Base-by-base conservation (phyloP, 176 grass and related monocot genomes). In the Lolium perenne region DNA sequence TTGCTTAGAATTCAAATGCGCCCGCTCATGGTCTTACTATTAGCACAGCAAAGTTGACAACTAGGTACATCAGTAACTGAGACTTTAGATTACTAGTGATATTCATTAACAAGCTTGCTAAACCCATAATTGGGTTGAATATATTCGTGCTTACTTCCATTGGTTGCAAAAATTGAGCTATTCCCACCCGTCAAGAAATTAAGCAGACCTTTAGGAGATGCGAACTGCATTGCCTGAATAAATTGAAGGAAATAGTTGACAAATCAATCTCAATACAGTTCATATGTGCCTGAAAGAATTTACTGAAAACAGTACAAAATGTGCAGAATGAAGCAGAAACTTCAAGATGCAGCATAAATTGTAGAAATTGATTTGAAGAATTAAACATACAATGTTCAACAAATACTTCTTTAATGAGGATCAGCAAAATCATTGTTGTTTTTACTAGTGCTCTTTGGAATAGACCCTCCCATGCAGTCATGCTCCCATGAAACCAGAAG, bases 181-280 rank as follows among this genome's bases (percentile, higher is more conserved):
- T 80, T 53, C 58, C 83, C 84, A 21, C 92, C 92, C 55, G 9
- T 91, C 11, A 98, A 90, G 78, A 89, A 92, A 79, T 98, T 98
- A 83, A 95, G 58, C 50, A 98, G 61, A 57, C 96, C 96, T 94
- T 92, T 98, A 51, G 94, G 91, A 89, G 93, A 98, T 83, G 92
- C 90, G 76, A 90, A 98, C 88, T 92, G 90, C 93, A 98, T 94
- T 66, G 93, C 90, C 93, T 98, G 75, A 71, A 89, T 58, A 88
- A 82, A 91, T 51, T 61, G 79, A 85, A 63, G 51, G 2, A 46
- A 83, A 74, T 35, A 62, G 32, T 81, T 35, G 1, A 13, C 10
- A 85, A 59, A 60, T 22, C 56, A 71, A 56, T 78, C 7, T 62
- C 45, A 62, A 26, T 75, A 50, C 11, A 72, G 50, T 38, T 18